These are phyloP conservation scores for Smallanthus sonchifolius DNA, from an alignment of 129 eudicot species.

Conservation along the genomic window DNA sequence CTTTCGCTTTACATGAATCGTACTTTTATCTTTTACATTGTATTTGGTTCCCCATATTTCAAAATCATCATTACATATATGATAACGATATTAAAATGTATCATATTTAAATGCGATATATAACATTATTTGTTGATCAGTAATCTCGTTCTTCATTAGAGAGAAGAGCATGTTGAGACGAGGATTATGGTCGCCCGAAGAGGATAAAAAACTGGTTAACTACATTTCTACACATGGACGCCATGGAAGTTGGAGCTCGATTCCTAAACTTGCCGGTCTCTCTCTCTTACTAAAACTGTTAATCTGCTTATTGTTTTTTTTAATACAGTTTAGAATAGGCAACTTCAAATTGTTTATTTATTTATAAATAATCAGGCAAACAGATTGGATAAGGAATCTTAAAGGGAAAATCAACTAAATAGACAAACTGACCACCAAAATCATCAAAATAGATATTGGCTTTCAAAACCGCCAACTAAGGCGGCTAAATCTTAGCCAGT, in stretches of 20 bases:
- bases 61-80: slow-evolving; percentile 5
- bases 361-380: no score
- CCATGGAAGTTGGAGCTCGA: slow-evolving; percentile 66
- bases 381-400: no score
- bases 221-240: slow-evolving; percentile 50
- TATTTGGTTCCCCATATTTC: slow-evolving; percentile 5
- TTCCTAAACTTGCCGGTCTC: slow-evolving; percentile 62
- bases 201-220: slow-evolving; percentile 55
- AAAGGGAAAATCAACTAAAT: no score
- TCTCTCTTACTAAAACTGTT: not conserved
- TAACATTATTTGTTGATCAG: not conserved
- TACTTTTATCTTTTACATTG: not conserved
- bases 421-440: no score
- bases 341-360: no score
- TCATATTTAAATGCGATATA: not conserved
- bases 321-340: no score
- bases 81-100: slow-evolving; percentile 1
- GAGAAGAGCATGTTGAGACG: slow-evolving; percentile 41
- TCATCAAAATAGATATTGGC: no score
- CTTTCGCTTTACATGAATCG: not conserved
- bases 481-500: no score
- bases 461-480: no score
- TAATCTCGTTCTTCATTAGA: not conserved
- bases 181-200: slow-evolving; percentile 75
- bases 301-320: no score